Conservation (phyloP, 257 asterid genomes). For the Fraxinus quadrangulata region DNA sequence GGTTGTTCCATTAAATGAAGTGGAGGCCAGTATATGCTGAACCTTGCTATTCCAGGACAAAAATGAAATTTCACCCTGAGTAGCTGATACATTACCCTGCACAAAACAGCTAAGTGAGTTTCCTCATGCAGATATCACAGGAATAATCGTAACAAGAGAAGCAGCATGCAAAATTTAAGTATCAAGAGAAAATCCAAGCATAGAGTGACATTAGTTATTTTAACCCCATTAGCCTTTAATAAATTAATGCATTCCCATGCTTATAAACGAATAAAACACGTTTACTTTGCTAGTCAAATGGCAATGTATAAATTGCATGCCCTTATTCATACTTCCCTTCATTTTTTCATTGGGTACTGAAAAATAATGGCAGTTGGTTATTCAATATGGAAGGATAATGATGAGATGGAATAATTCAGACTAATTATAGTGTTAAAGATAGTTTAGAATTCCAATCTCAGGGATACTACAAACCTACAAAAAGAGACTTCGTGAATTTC, state of each 20-base stretch:
- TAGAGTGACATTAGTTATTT: neutral
- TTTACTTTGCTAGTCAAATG: neutral
- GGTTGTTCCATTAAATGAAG: constrained; percentile 65
- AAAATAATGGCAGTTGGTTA: neutral
- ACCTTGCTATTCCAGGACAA: constrained; percentile 65
- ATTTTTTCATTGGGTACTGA: neutral
- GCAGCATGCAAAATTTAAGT: constrained; percentile 3
- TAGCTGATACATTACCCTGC: constrained; percentile 64
- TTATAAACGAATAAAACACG: neutral
- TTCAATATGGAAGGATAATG: neutral
- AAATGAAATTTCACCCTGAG: constrained; percentile 67
- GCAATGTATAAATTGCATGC: neutral
- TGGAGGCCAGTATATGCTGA: constrained; percentile 61
- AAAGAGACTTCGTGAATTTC: neutral
- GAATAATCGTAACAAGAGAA: neutral
- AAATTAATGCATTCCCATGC: neutral
- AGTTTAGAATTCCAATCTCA: neutral
- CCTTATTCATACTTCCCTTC: neutral
- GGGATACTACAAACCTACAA: neutral
- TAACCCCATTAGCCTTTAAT: neutral
- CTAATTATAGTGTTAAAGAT: neutral
- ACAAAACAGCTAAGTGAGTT: constrained; percentile 10
- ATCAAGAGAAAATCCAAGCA: constrained; percentile 4
- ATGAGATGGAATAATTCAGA: neutral
- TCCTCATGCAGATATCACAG: neutral